Evolutionary conservation across 1,284 basidiomycete species (phyloP).

Genomic region (Trichosporon coremiiforme): DNA sequence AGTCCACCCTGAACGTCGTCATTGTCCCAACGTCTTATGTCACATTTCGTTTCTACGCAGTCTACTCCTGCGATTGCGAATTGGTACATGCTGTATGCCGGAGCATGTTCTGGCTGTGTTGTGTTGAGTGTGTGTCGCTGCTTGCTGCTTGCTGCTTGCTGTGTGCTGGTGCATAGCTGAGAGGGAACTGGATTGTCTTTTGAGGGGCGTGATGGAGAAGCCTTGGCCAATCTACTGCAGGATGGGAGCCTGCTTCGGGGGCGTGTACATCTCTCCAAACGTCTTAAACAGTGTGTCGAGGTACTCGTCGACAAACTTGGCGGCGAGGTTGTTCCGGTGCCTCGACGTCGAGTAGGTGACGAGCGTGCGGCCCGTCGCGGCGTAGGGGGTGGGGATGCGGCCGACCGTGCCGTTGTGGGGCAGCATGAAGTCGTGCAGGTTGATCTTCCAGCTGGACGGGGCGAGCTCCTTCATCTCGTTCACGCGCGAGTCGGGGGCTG

Average conservation of each 20-base stretch:
- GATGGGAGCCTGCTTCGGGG: not conserved
- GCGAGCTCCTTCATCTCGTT: not conserved
- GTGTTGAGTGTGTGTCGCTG: not conserved
- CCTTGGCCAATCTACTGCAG: not conserved
- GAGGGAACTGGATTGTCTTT: too few relatives aligned
- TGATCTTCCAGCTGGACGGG: not conserved
- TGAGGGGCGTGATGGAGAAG: too few relatives aligned
- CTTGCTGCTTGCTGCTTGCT: too few relatives aligned
- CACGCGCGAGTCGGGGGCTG: not conserved
- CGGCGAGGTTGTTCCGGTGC: not conserved
- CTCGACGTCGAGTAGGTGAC: not conserved
- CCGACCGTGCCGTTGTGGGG: constrained; percentile 13
- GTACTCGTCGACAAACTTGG: constrained; percentile 9
- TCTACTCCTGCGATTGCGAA: too few relatives aligned
- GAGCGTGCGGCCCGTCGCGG: not conserved
- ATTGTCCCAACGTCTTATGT: too few relatives aligned
- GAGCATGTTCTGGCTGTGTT: not conserved
- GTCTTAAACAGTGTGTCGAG: not conserved
- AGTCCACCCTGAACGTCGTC: not conserved
- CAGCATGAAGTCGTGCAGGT: constrained; percentile 11
- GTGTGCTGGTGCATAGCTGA: too few relatives aligned
- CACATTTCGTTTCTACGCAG: too few relatives aligned
- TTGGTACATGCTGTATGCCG: not conserved
- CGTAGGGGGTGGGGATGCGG: not conserved
- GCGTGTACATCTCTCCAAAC: not conserved